Evolutionary conservation across 805 yeast species (phyloP).

Genomic region (Wilhelminamyces savonicus): DNA sequence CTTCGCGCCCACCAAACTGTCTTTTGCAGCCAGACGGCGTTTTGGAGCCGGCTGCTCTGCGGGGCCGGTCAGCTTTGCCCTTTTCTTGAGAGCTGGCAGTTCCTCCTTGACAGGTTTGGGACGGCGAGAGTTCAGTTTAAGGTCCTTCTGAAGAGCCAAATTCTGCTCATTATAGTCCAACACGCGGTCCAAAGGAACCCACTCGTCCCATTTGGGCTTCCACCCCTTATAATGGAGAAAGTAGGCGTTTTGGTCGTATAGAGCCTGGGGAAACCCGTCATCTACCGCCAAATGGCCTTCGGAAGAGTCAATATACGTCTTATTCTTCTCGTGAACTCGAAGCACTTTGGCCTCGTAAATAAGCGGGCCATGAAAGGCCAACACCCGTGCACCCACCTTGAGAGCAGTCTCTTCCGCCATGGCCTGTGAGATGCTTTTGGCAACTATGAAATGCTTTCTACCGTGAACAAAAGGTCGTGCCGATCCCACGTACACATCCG

Average conservation of each 20-base stretch:
- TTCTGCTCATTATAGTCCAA: conserved; percentile 67
- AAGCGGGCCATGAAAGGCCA: conserved; percentile 88
- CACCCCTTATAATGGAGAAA: conserved; percentile 90
- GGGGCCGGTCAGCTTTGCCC: no score
- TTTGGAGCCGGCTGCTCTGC: no score
- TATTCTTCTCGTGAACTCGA: conserved; percentile 53
- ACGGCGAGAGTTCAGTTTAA: conserved; percentile 35
- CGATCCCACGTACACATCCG: neutral
- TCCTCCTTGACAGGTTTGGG: no score
- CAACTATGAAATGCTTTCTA: no score
- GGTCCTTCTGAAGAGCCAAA: conserved; percentile 52
- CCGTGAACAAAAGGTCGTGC: neutral
- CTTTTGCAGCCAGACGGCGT: no score
- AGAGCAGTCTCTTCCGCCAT: conserved; percentile 5
- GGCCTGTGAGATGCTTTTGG: no score
- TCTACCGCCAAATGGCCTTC: conserved; percentile 35
- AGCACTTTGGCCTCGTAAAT: conserved; percentile 83
- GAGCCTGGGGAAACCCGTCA: conserved; percentile 22
- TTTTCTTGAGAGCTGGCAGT: no score
- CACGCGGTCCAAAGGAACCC: conserved; percentile 73
- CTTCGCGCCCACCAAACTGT: no score
- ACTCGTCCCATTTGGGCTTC: conserved; percentile 95
- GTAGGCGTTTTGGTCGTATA: conserved; percentile 36
- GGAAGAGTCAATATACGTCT: conserved; percentile 30
- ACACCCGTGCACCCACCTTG: conserved; percentile 22